A percentile compares a stretch with the other conserved stretches of the same genome.
Conservation (phyloP, 495 filamentous ascomycete genomes). For the Penicillium maclennaniae region DNA sequence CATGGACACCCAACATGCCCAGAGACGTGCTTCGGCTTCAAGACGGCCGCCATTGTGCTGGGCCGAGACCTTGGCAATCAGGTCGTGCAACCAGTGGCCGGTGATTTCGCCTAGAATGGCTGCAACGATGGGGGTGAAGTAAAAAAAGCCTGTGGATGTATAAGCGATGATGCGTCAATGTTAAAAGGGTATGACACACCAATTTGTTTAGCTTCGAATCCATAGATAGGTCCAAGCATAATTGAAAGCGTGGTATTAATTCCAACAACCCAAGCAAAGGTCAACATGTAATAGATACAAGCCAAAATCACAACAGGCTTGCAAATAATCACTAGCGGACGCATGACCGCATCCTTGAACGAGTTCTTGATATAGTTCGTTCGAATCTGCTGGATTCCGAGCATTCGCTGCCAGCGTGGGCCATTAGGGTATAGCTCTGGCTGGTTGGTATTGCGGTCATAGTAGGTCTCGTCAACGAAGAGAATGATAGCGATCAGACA, state of each 20-base stretch:
- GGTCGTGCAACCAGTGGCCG: constrained; percentile 60
- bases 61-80: constrained; percentile 45
- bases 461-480: constrained; percentile 59
- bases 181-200: constrained; percentile 26
- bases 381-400: constrained; percentile 44
- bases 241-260: constrained; percentile 60
- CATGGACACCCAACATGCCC: constrained; percentile 5
- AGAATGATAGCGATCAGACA: constrained; percentile 44
- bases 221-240: constrained; percentile 51
- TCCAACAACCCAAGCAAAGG: constrained; percentile 58
- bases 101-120: constrained; percentile 48
- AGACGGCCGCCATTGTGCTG: constrained; percentile 49
- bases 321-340: constrained; percentile 43
- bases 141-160: constrained; percentile 45
- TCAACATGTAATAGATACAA: constrained; percentile 55
- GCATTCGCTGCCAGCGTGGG: constrained; percentile 41
- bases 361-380: constrained; percentile 31
- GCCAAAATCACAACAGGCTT: constrained; percentile 49
- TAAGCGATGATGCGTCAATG: neutral
- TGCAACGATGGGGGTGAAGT: constrained; percentile 56
- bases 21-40: constrained; percentile 57
- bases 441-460: constrained; percentile 41
- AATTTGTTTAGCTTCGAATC: constrained; percentile 49
- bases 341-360: constrained; percentile 42
- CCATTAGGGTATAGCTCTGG: constrained; percentile 28